Evolutionary conservation across 2,329 filamentous ascomycete species (phyloP).

Genomic region (Aspergillus sergii): DNA sequence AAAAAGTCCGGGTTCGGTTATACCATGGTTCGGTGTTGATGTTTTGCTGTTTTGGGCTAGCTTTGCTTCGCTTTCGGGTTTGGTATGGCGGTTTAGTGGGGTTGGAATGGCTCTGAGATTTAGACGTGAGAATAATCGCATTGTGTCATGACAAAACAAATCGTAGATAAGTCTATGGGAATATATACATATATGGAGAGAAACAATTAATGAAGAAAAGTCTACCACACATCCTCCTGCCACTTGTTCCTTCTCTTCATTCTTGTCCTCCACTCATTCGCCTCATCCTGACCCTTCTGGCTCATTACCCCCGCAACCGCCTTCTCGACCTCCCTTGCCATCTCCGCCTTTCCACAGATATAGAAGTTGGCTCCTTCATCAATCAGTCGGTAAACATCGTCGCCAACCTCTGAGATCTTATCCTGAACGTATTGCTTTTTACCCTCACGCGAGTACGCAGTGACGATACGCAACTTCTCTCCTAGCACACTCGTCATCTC

Average conservation of each 20-base stretch:
- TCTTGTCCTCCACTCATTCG: constrained; percentile 50
- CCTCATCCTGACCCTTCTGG: constrained; percentile 41
- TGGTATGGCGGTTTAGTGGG: neutral
- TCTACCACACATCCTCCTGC: constrained; percentile 56
- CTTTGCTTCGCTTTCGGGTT: neutral
- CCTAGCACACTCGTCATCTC: constrained; percentile 24
- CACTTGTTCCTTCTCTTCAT: constrained; percentile 56
- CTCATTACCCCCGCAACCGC: constrained; percentile 42
- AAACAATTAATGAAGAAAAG: neutral
- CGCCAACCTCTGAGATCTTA: constrained; percentile 32
- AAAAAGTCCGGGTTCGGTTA: neutral
- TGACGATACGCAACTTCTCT: constrained; percentile 23
- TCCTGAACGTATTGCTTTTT: constrained; percentile 43
- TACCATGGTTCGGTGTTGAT: constrained; percentile 17
- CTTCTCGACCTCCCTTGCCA: constrained; percentile 48
- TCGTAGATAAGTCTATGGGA: neutral
- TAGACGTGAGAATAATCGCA: neutral
- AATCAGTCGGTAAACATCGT: constrained; percentile 37
- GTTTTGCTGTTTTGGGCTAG: constrained; percentile 10
- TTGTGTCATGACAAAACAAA: neutral
- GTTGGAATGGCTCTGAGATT: neutral
- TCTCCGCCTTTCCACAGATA: constrained; percentile 40
- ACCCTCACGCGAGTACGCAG: constrained; percentile 32
- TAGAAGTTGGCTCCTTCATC: constrained; percentile 45
- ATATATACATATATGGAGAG: no score